phyloP scores from a whole-genome alignment of 306 rosid species.

The Macrotyloma uniflorum region DNA sequence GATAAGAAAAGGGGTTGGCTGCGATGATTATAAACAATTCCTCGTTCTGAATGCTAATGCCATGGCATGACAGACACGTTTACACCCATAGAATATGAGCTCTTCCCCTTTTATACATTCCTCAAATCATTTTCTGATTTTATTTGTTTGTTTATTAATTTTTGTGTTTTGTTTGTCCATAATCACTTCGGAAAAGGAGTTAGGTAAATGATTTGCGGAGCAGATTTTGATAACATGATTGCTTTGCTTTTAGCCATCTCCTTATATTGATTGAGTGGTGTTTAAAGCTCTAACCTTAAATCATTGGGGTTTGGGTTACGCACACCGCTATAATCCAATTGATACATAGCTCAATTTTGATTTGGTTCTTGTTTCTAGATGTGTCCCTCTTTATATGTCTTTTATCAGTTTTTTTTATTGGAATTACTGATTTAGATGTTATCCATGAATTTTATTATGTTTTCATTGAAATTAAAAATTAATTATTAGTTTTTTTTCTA shows the following conservation, averaged over 20 bases:
- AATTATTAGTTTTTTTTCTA: no score
- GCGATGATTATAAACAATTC: slow-evolving; percentile 95
- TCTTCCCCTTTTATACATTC: background rate
- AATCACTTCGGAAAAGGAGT: slow-evolving; percentile 41
- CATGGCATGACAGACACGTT: slow-evolving; percentile 93
- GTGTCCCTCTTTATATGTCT: no score
- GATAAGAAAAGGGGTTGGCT: slow-evolving; percentile 27
- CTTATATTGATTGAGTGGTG: slow-evolving; percentile 59
- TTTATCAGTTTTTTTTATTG: no score
- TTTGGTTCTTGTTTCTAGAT: no score
- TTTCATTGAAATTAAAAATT: no score
- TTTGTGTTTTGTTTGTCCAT: background rate
- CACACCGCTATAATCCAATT: slow-evolving; percentile 52
- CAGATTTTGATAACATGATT: slow-evolving; percentile 8
- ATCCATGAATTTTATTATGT: no score
- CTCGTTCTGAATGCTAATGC: slow-evolving; percentile 94
- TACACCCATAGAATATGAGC: slow-evolving; percentile 99
- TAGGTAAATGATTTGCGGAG: slow-evolving; percentile 33
- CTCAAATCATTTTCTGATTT: background rate
- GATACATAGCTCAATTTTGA: no score
- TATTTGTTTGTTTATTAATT: background rate
- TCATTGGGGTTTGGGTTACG: slow-evolving; percentile 64
- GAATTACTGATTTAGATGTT: no score
- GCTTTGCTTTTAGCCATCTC: slow-evolving; percentile 51
- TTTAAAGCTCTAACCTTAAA: slow-evolving; percentile 61